Percentiles rank a stretch among this genome's conserved stretches.
Evolutionary conservation across 2,329 filamentous ascomycete genomes (phyloP).

Genomic region (Aureobasidium sp.): DNA sequence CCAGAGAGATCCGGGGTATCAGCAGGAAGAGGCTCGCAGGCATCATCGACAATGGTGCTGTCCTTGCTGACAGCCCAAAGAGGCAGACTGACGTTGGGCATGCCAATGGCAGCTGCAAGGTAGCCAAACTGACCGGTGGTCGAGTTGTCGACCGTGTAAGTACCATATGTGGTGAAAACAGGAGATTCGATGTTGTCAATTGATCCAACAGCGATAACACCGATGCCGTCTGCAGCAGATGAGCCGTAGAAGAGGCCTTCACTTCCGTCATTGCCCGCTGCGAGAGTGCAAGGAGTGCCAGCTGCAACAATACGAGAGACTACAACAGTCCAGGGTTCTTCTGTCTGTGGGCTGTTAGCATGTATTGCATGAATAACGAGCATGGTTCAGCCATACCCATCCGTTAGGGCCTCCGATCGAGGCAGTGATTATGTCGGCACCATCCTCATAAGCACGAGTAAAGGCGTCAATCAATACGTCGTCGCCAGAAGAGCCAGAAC

Average conservation of each 20-base stretch:
- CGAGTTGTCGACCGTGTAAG: constrained; percentile 27
- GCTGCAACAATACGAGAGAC: constrained; percentile 38
- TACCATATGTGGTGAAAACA: constrained; percentile 29
- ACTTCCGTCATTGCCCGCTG: constrained; percentile 47
- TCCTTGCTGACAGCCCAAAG: constrained; percentile 41
- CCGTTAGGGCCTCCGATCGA: constrained; percentile 30
- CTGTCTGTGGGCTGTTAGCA: too few relatives aligned
- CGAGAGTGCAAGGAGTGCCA: constrained; percentile 45
- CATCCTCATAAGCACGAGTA: constrained; percentile 52
- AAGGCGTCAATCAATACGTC: constrained; percentile 55
- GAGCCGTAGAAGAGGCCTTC: constrained; percentile 43
- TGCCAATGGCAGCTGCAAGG: constrained; percentile 28
- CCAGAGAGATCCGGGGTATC: constrained; percentile 51
- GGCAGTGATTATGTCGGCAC: constrained; percentile 34
- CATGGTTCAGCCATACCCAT: too few relatives aligned
- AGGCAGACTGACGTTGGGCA: constrained; percentile 26
- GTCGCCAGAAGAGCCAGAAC: constrained; percentile 43
- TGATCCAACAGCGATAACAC: constrained; percentile 42
- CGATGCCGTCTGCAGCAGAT: constrained; percentile 36
- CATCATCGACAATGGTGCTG: constrained; percentile 43
- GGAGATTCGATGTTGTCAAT: constrained; percentile 34
- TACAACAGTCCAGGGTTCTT: constrained; percentile 36
- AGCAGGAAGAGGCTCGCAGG: constrained; percentile 47
- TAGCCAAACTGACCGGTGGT: constrained; percentile 32
- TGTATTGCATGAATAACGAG: too few relatives aligned